Percentiles rank a stretch among this genome's conserved stretches.
Conservation (phyloP, 2,329 filamentous ascomycete genomes). For the Pseudogymnoascus sp. region DNA sequence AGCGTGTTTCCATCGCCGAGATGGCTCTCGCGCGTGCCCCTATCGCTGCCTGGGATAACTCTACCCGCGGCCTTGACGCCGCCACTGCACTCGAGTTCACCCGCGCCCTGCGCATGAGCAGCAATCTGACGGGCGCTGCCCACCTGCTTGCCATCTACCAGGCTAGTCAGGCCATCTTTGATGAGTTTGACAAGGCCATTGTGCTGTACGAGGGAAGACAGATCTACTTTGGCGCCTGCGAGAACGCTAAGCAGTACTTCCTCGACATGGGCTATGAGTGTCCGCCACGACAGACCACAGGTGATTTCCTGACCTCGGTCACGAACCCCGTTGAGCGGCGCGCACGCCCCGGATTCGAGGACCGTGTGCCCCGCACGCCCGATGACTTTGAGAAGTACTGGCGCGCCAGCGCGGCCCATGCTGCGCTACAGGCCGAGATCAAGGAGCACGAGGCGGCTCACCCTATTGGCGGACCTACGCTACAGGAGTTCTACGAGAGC, state of each 20-base stretch:
- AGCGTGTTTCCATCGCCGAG: conserved; percentile 77
- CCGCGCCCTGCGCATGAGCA: conserved; percentile 55
- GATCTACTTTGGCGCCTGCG: conserved; percentile 63
- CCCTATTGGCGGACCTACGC: conserved; percentile 28
- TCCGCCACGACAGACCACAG: conserved; percentile 45
- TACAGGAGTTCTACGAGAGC: conserved; percentile 34
- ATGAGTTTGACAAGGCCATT: conserved; percentile 63
- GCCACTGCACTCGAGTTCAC: conserved; percentile 70
- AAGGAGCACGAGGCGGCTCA: conserved; percentile 43
- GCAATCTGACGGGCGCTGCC: conserved; percentile 57
- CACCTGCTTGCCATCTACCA: conserved; percentile 67
- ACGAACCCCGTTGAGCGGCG: conserved; percentile 56
- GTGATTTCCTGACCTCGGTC: conserved; percentile 73
- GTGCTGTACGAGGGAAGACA: conserved; percentile 63
- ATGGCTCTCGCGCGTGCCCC: conserved; percentile 54
- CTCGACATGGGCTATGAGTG: conserved; percentile 63
- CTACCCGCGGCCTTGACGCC: conserved; percentile 65
- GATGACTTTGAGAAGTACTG: conserved; percentile 50
- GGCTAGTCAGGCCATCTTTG: conserved; percentile 62
- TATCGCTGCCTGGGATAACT: conserved; percentile 23
- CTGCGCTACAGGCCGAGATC: conserved; percentile 39
- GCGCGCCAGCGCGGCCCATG: conserved; percentile 38
- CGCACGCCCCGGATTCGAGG: conserved; percentile 48
- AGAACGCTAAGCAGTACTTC: conserved; percentile 63
- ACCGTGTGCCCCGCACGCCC: conserved; percentile 48